Evolutionary conservation across 805 yeast species (phyloP).

Genomic region (Jamesozyma spencerorum): DNA sequence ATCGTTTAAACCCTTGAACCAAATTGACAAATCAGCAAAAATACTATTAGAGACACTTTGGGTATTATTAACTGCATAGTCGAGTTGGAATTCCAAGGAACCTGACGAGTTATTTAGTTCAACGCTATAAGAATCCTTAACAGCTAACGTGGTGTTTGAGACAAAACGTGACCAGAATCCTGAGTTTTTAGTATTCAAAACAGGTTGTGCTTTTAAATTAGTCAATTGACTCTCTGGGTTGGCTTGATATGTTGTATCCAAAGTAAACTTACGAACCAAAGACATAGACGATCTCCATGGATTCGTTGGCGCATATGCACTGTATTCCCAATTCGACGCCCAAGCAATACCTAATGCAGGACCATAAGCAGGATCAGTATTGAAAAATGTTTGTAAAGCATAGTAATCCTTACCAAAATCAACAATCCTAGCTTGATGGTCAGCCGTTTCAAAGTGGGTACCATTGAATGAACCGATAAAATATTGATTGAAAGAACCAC

Average conservation of each 20-base stretch:
- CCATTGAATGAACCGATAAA: conserved; percentile 2
- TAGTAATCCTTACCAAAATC: conserved; percentile 3
- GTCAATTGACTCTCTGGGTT: not conserved
- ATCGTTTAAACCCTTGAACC: not conserved
- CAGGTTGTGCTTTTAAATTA: conserved; percentile 1
- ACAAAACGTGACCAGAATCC: not conserved
- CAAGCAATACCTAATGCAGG: not conserved
- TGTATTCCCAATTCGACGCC: conserved; percentile 2
- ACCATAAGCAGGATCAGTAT: conserved; percentile 1
- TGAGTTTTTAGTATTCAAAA: not conserved
- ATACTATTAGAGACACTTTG: not conserved
- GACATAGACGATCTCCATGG: conserved; percentile 4
- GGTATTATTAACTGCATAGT: not conserved
- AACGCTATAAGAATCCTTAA: not conserved
- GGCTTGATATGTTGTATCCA: conserved; percentile 1
- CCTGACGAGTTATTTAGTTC: not conserved
- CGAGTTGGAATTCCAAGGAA: not conserved
- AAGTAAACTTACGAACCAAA: conserved; percentile 1
- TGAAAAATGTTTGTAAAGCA: conserved; percentile 1
- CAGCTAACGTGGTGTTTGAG: not conserved
- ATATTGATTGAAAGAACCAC: conserved; percentile 1
- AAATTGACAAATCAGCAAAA: not conserved
- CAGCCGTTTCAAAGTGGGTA: not conserved
- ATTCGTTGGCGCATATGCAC: conserved; percentile 1
- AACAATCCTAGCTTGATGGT: not conserved